These are phyloP conservation scores for Didymella glomerata DNA, from an alignment of 2,329 filamentous ascomycete species.

Conservation along the genomic window DNA sequence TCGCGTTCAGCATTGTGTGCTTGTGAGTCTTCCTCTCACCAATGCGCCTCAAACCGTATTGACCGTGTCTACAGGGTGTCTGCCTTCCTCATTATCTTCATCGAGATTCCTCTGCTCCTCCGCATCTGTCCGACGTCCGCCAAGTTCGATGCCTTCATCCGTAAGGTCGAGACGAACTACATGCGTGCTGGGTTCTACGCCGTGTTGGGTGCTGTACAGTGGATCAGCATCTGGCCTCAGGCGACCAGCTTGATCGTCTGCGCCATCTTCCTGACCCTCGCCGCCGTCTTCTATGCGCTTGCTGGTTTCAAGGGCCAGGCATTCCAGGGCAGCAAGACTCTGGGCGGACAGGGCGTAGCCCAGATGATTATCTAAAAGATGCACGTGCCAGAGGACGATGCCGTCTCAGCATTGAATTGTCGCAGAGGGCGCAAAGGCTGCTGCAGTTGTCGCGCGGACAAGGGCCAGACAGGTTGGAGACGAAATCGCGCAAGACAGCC, in stretches of 20 bases:
- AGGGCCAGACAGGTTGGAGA: not conserved
- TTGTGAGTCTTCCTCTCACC: constrained; percentile 49
- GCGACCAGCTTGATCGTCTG: constrained; percentile 83
- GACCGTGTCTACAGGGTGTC: constrained; percentile 50
- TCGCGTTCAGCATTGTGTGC: constrained; percentile 67
- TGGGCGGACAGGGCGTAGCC: constrained; percentile 90
- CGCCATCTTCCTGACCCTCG: constrained; percentile 79
- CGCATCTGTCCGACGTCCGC: constrained; percentile 96
- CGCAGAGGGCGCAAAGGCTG: not conserved
- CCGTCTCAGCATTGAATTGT: not conserved
- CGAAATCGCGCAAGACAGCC: not conserved
- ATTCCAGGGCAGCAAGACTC: constrained; percentile 92
- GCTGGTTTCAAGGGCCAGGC: constrained; percentile 84
- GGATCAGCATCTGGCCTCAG: constrained; percentile 73
- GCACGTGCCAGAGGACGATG: not conserved
- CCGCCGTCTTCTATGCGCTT: constrained; percentile 80
- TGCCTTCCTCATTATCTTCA: constrained; percentile 61
- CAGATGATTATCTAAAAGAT: constrained; percentile 84
- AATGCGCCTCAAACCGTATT: constrained; percentile 3
- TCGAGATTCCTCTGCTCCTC: constrained; percentile 87
- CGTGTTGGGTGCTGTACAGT: constrained; percentile 83
- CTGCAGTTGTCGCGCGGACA: not conserved
- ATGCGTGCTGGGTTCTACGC: constrained; percentile 90
- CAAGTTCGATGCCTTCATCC: constrained; percentile 87
- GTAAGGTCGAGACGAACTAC: constrained; percentile 93